Conservation (phyloP, 2,329 filamentous ascomycete species). For the Orbilia quercus region DNA sequence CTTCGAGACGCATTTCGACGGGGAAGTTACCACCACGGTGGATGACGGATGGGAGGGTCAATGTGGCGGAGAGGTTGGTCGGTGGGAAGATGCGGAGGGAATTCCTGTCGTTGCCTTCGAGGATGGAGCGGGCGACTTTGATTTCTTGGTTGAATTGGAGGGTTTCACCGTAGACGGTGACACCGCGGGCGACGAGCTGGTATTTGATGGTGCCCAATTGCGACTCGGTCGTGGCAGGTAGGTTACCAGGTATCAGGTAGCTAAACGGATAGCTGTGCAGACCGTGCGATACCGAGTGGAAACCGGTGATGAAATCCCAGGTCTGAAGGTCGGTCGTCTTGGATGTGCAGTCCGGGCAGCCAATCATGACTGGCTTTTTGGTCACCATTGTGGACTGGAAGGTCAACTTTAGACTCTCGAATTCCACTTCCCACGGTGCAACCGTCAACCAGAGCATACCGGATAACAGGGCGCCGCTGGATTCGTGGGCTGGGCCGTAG, state of each 20-base stretch:
- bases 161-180: slow-evolving; percentile 71
- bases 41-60: slow-evolving; percentile 83
- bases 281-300: slow-evolving; percentile 67
- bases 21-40: slow-evolving; percentile 86
- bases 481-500: slow-evolving; percentile 78
- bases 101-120: slow-evolving; percentile 82
- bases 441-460: slow-evolving; percentile 82
- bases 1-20: slow-evolving; percentile 82
- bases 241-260: slow-evolving; percentile 81
- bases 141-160: slow-evolving; percentile 76
- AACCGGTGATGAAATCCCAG: slow-evolving; percentile 78
- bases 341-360: slow-evolving; percentile 80
- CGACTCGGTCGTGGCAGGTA: slow-evolving; percentile 85
- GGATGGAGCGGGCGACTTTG: slow-evolving; percentile 80
- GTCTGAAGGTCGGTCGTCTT: slow-evolving; percentile 78
- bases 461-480: slow-evolving; percentile 85
- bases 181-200: slow-evolving; percentile 76
- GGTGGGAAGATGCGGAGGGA: slow-evolving; percentile 95
- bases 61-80: slow-evolving; percentile 88
- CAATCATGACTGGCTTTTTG: slow-evolving; percentile 81
- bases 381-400: slow-evolving; percentile 77
- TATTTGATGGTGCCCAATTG: slow-evolving; percentile 80
- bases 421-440: slow-evolving; percentile 72
- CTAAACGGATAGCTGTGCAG: slow-evolving; percentile 88
- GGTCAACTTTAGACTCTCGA: slow-evolving; percentile 78